phyloP scores from a whole-genome alignment of 2,329 filamentous ascomycete species.

The Penicillium sp. region DNA sequence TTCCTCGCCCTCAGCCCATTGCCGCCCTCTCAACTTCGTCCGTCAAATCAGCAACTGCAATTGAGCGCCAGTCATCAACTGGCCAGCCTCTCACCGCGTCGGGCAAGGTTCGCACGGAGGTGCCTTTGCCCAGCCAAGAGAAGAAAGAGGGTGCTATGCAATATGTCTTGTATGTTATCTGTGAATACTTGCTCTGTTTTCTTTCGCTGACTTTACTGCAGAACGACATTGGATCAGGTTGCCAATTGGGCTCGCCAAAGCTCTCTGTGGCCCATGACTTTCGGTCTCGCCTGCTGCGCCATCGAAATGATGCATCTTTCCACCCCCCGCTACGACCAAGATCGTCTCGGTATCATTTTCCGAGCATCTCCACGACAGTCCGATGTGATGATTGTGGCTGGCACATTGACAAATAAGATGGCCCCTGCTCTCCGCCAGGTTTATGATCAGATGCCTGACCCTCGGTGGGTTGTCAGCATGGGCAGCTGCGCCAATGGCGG shows the following conservation, averaged over 20 bases:
- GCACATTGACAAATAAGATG: constrained; percentile 93
- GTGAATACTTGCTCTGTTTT: not conserved
- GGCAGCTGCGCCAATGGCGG: constrained; percentile 82
- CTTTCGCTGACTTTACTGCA: constrained; percentile 19
- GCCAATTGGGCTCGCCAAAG: constrained; percentile 86
- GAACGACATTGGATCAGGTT: constrained; percentile 62
- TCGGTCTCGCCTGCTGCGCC: constrained; percentile 86
- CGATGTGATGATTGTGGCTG: constrained; percentile 88
- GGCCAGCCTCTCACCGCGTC: constrained; percentile 39
- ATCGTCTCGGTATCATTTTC: constrained; percentile 84
- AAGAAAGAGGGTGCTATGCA: constrained; percentile 52
- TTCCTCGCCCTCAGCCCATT: constrained; percentile 36
- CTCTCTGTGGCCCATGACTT: constrained; percentile 89
- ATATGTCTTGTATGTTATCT: constrained; percentile 47
- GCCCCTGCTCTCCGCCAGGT: constrained; percentile 82
- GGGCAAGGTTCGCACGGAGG: constrained; percentile 48
- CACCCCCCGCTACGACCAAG: constrained; percentile 85
- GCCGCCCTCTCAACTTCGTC: constrained; percentile 45
- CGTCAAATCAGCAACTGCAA: constrained; percentile 43
- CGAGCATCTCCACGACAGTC: constrained; percentile 80
- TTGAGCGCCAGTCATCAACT: constrained; percentile 36
- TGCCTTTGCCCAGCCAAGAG: constrained; percentile 50
- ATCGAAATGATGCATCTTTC: constrained; percentile 94
- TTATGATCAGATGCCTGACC: constrained; percentile 94
- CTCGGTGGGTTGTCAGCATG: constrained; percentile 84